Percentiles rank a stretch among this genome's conserved stretches.
phyloP scores from a whole-genome alignment of 2,329 filamentous ascomycete species.

The Zasmidium cellare region DNA sequence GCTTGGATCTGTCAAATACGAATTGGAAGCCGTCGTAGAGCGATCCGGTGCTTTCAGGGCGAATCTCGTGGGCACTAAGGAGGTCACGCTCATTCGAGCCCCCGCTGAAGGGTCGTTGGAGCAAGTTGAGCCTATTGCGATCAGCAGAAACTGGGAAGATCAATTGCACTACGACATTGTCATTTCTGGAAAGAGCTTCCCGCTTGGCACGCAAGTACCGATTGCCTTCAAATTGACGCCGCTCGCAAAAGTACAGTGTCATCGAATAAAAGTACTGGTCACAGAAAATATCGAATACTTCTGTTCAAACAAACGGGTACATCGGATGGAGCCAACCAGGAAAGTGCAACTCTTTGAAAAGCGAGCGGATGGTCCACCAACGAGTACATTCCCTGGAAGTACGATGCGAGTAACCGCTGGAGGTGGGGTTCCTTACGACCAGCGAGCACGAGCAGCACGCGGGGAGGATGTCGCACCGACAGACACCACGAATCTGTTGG shows the following conservation, averaged over 20 bases:
- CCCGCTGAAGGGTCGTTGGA: conserved; percentile 86
- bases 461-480: conserved; percentile 57
- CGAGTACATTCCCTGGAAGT: conserved; percentile 71
- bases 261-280: conserved; percentile 86
- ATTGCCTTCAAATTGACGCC: conserved; percentile 94
- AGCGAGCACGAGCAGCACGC: conserved; percentile 55
- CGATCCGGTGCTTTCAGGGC: conserved; percentile 86
- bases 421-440: conserved; percentile 71
- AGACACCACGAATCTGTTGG: conserved; percentile 70
- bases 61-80: conserved; percentile 78
- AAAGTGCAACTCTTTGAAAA: conserved; percentile 90
- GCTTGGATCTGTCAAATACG: conserved; percentile 83
- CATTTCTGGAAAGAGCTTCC: conserved; percentile 93
- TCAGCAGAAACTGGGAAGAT: conserved; percentile 91
- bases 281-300: conserved; percentile 91
- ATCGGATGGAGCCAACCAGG: conserved; percentile 77
- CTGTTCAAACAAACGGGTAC: conserved; percentile 81
- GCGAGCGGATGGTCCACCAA: conserved; percentile 73
- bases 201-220: conserved; percentile 81
- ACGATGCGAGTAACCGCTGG: conserved; percentile 75
- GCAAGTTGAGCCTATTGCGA: conserved; percentile 89
- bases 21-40: conserved; percentile 81
- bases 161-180: conserved; percentile 95
- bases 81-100: conserved; percentile 79
- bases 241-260: conserved; percentile 87